Base-by-base conservation (phyloP, 2,329 filamentous ascomycete genomes). In the Fusarium globosum region DNA sequence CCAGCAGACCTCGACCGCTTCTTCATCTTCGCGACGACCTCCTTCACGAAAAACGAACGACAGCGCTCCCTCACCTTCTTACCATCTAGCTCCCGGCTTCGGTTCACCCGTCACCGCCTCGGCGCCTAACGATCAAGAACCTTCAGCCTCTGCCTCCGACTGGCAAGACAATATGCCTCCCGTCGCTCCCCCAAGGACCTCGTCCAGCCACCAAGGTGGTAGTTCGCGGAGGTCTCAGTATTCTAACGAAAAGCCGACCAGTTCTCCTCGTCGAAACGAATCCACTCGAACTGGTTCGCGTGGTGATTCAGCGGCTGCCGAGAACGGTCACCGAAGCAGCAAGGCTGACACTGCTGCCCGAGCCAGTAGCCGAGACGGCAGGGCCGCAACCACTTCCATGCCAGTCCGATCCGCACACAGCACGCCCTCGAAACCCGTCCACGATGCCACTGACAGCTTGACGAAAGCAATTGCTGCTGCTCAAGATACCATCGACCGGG, bases 361-460 rank as follows among this genome's bases (percentile, higher is more conserved):
- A 57, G 72, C 83, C 49, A 82, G 80, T 65, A 81, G 81, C 62
- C 82, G 83, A 61, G 85, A 87, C 36, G 79, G 81, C 61, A 82
- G 83, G 56, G 60, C 80, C 68, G 71, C 79, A 20, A 76, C 82
- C 4, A 82, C 83, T 11, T 79, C 81, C 11, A 81, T 88, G 67
- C 85, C 88, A 18, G 82, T 87, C 58, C 85, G 87, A 84, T 66
- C 82, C 79, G 69, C 83, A 68, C 73, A 81, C 83, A 42, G 82
- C 87, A 52, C 86, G 88, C 71, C 76, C n/a, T 77, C 77, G 23
- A 88, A 87, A 46, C 86, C 93, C 18, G 89, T 91, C 20, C 90
- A 93, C 66, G 94, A 97, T 81, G 91, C 93, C 63, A 95, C 92
- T 82, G 91, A 95, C 64, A 91, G 94, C 38, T 88, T 97, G 72